Base-by-base conservation (phyloP, 345 rosid species). In the Eucalyptus shirleyi region DNA sequence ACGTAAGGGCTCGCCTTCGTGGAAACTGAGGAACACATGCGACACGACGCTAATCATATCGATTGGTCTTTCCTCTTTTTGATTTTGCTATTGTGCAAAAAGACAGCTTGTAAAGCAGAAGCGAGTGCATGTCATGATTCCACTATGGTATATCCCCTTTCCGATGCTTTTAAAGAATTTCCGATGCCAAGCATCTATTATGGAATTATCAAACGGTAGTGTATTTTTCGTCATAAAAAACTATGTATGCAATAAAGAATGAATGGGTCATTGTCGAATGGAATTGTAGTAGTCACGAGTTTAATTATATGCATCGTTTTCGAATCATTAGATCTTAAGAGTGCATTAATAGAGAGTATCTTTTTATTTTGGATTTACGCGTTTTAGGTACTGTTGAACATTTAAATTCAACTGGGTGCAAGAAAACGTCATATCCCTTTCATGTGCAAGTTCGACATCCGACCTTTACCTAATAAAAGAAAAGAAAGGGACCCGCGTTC, bases 211-310 rank as follows among this genome's bases (percentile, higher is more conserved):
- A 5, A 40, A 40, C 7, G 2, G 40, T 1, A 23, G 28, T 40
- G 8, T 40, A 11, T 40, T 40, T 11, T 12, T 26, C 16, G 5
- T 40, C 21, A 11, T 77, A 5, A 24, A 77, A 40, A 19, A 12
- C 7, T 2, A 34, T 34, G 6, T 34, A 18, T 12, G 2, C 2
- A 9, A 5, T 34, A 18, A 69, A 37, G 6, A 34, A 18, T 17
- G 6, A 34, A 18, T 17, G 26, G 44, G 26, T 77, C 47, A 1
- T 37, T 14, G 1, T 21, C 2, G 9, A 14, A 12, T 40, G 47
- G 3, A 77, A 21, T 34, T 18, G 19, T 2, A 6, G 12, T 21
- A 11, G 2, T 4, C 16, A 4, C 2, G 6, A 34, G 14, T 10
- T 69, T 19, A 6, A 34, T 34, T 4, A 14, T 40, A 23, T 6